phyloP scores from a whole-genome alignment of 2,329 filamentous ascomycete species.

The Cercospora citrullina region DNA sequence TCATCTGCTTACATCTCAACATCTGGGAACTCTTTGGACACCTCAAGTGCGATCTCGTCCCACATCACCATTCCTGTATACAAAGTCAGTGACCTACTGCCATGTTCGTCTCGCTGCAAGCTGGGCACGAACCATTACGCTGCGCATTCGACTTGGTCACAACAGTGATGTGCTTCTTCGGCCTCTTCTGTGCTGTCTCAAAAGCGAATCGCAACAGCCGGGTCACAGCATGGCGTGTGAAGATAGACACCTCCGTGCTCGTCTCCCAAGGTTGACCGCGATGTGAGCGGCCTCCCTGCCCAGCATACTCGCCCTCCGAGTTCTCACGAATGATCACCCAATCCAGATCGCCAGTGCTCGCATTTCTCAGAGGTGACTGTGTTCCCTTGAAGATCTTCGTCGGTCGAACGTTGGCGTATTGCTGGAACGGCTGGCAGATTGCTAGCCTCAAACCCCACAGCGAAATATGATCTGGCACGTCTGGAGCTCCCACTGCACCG shows the following conservation, averaged over 20 bases:
- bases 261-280: constrained; percentile 59
- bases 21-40: constrained; percentile 60
- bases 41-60: constrained; percentile 61
- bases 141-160: constrained; percentile 68
- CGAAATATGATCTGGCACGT: constrained; percentile 53
- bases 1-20: constrained; percentile 44
- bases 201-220: constrained; percentile 65
- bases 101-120: neutral
- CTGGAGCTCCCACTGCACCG: constrained; percentile 64
- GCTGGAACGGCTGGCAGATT: constrained; percentile 57
- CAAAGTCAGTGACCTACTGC: neutral
- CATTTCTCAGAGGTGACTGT: constrained; percentile 56
- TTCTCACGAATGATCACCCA: constrained; percentile 69
- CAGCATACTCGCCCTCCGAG: constrained; percentile 66
- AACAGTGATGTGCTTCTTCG: constrained; percentile 60
- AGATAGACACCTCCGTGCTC: constrained; percentile 64
- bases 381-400: constrained; percentile 63
- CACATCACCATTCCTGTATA: constrained; percentile 60
- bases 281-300: constrained; percentile 64
- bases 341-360: constrained; percentile 60
- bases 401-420: constrained; percentile 60
- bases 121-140: constrained; percentile 51
- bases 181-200: constrained; percentile 58
- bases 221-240: constrained; percentile 61
- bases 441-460: constrained; percentile 58